Base-by-base conservation (phyloP, 192 early-diverging fungal genomes). In the Backusella psychrophila region DNA sequence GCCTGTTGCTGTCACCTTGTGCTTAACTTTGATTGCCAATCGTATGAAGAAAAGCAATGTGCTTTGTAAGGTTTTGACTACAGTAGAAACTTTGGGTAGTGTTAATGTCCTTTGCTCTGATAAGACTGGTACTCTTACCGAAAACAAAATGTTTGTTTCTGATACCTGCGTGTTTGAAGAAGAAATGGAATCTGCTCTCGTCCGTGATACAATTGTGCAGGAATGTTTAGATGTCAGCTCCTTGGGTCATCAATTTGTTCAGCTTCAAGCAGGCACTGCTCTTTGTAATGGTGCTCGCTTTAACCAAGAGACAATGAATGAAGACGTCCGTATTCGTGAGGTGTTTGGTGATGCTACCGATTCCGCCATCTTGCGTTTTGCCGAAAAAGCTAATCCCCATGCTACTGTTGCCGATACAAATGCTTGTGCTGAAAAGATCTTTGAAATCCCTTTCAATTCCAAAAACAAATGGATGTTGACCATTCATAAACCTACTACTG, bases 71-170 rank as follows among this genome's bases (percentile, higher is more conserved):
- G 90, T 92, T 35, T 85, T 98, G 33, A 88, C 91, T 34, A 92
- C 93, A 1, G 90, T 98, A 73, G 95, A 98, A 83, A 95, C 95
- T 4, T 87, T 98, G 26, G 96, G 95, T 33, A 90, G 90, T 46
- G 89, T 95, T 59, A 89, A 81, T 73, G 89, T 94, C 12, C 85
- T 90, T 8, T 87, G 84, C 74, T 94, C 92, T 52, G 95, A 98
- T 81, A 98, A 98, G 84, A 96, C 96, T 29, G 96, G 95, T 1
- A 98, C 95, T 9, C 80, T 98, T 39, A 98, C 96, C 12, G 86
- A 89, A 72, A 89, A 91, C 85, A 84, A 88, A 67, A 96, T 98
- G 94, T 77, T 77, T 36, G 90, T 92, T 34, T 79, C 78, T 56
- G 73, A 82, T 52, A 73, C 83, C 15, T 83, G 79, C 33, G 82